Evolutionary conservation across 176 grass and related monocot species (phyloP), one percentile per base, ranked within the genome.

Genomic region (Triticum turgidum): DNA sequence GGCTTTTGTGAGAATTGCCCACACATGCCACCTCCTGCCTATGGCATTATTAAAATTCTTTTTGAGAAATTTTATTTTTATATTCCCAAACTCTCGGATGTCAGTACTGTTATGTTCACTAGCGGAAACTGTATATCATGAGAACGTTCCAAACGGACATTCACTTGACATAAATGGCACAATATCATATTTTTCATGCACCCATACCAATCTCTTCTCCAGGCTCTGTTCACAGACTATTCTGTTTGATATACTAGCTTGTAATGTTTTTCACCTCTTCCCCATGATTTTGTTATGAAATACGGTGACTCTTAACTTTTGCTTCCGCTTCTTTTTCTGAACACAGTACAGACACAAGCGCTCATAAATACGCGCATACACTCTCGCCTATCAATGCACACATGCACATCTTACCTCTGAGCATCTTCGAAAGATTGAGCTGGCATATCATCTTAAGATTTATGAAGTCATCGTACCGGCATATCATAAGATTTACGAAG

Each of bases 1-100:
- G 86, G 78, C 79, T 86, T 67, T 86, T 87, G 67, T 93, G 86
- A 93, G 73, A 63, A 63, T 71, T 62, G 32, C 65, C 42, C n/a
- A 64, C 68, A 90, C 77, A 78, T 25, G 44, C 11, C 81, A 73
- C 73, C 67, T 73, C 24, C 27, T 61, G 34, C 77, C 33, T 3
- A 8, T 14, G 59, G 78, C 78, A 29, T 80, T 64, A 65, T 62
- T 22, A 37, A 44, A 18, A 44, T 64, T 27, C 22, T 54, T 73
- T 73, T 64, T 41, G 59, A 42, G 35, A 39, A n/a, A 63, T 41
- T 42, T 79, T 41, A 15, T 41, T 41, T 27, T 42, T 8, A n/a
- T 21, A 5, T 80, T 64, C 27, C 77, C 14, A 65, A 64, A 20
- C 37, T 64, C 11, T 63, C 35, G 20, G 61, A 25, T 39, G 37